These are phyloP conservation scores for Shiraia sp. DNA, from an alignment of 2,329 filamentous ascomycete species.

Conservation along the genomic window DNA sequence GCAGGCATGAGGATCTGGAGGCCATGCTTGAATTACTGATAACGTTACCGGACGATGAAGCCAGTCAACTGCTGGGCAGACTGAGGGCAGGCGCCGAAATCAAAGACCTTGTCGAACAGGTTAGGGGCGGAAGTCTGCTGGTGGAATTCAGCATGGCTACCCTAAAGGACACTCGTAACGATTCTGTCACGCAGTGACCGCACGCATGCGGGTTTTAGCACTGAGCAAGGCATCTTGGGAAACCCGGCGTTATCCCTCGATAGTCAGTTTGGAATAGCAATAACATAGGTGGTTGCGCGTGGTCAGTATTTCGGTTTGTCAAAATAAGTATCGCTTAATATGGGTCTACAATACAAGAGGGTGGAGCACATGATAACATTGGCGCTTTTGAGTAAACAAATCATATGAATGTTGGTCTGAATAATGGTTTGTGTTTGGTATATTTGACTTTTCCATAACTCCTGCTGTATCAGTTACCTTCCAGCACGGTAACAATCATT, in stretches of 20 bases:
- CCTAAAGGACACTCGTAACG: background rate
- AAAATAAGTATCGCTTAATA: too few relatives aligned
- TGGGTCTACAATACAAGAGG: too few relatives aligned
- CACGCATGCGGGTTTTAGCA: background rate
- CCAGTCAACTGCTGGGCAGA: slow-evolving; percentile 10
- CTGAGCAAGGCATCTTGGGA: background rate
- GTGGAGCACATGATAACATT: too few relatives aligned
- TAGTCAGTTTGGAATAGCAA: too few relatives aligned
- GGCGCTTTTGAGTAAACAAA: too few relatives aligned
- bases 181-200: background rate
- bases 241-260: too few relatives aligned
- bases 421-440: too few relatives aligned
- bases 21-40: slow-evolving; percentile 17
- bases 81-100: slow-evolving; percentile 19
- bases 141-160: slow-evolving; percentile 11
- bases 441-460: too few relatives aligned
- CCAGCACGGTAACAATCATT: too few relatives aligned
- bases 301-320: background rate
- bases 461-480: too few relatives aligned
- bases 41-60: slow-evolving; percentile 12
- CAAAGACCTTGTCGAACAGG: slow-evolving; percentile 16
- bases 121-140: slow-evolving; percentile 19
- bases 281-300: background rate
- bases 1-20: slow-evolving; percentile 18
- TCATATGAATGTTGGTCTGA: too few relatives aligned